phyloP scores from a whole-genome alignment of 495 filamentous ascomycete species.

The Penicillium canescens region DNA sequence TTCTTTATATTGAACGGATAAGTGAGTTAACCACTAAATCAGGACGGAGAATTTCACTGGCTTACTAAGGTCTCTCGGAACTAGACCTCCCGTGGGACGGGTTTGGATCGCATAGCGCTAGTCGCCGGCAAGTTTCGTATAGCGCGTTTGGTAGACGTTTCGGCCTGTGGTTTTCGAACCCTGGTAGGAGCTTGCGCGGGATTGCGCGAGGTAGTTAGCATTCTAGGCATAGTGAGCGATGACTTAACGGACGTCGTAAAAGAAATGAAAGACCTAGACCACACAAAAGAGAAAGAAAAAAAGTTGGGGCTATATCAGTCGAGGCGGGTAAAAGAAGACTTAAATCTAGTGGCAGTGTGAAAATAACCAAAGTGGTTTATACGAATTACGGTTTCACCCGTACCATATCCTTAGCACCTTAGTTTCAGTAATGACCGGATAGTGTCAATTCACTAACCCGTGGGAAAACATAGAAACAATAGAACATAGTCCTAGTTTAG shows the following conservation, averaged over 20 bases:
- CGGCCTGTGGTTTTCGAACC: conserved; percentile 1
- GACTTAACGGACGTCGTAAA: neutral
- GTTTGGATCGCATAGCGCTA: neutral
- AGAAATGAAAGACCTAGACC: neutral
- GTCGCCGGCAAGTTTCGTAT: neutral
- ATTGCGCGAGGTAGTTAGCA: neutral
- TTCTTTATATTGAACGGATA: neutral
- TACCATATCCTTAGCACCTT: neutral
- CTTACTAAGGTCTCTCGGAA: neutral
- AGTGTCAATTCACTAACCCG: neutral
- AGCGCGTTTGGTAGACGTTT: neutral
- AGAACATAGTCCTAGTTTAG: neutral
- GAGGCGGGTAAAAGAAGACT: neutral
- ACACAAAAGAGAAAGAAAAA: neutral
- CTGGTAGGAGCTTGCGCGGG: neutral
- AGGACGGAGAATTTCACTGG: neutral
- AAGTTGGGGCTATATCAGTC: neutral
- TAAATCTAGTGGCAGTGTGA: conserved; percentile 3
- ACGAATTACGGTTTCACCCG: neutral
- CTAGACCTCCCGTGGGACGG: neutral
- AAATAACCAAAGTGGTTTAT: neutral
- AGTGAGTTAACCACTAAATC: neutral
- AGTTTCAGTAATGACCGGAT: neutral
- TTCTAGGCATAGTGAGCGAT: neutral
- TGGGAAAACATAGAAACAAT: neutral